Conservation (phyloP, 352 stramenopile species). For the Phytophthora multivora region DNA sequence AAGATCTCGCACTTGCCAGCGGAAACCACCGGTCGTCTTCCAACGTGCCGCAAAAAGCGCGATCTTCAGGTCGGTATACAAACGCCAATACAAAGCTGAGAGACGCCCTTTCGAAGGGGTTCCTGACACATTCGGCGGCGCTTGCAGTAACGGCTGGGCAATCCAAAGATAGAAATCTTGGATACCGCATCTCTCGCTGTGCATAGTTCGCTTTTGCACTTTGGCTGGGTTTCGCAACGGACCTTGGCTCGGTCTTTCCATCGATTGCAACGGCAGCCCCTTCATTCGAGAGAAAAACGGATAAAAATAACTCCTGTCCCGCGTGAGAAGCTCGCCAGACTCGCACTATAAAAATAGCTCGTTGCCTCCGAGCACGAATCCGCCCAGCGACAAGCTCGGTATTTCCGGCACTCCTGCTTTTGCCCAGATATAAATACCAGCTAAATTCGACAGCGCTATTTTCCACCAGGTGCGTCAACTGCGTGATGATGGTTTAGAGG, state of each 20-base stretch:
- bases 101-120: slow-evolving; percentile 4
- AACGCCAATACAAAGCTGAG: neutral
- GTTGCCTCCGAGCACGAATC: slow-evolving; percentile 8
- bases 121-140: slow-evolving; percentile 11
- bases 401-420: slow-evolving; percentile 36
- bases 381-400: slow-evolving; percentile 6
- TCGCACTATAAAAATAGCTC: slow-evolving; percentile 46
- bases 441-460: slow-evolving; percentile 37
- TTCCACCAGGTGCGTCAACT: slow-evolving; percentile 30
- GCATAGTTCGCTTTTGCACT: neutral
- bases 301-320: slow-evolving; percentile 46
- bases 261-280: slow-evolving; percentile 40
- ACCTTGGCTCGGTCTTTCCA: slow-evolving; percentile 21
- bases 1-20: slow-evolving; percentile 12
- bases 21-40: slow-evolving; percentile 16
- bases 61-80: slow-evolving; percentile 19
- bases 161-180: slow-evolving; percentile 21
- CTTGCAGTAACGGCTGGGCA: slow-evolving; percentile 10
- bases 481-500: slow-evolving; percentile 9
- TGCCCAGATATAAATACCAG: slow-evolving; percentile 39
- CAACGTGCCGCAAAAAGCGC: slow-evolving; percentile 5
- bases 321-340: neutral
- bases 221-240: slow-evolving; percentile 38
- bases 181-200: neutral
- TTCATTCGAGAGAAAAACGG: slow-evolving; percentile 33